phyloP scores from a whole-genome alignment of 2,329 filamentous ascomycete genomes.

The Stenocarpella maydis region DNA sequence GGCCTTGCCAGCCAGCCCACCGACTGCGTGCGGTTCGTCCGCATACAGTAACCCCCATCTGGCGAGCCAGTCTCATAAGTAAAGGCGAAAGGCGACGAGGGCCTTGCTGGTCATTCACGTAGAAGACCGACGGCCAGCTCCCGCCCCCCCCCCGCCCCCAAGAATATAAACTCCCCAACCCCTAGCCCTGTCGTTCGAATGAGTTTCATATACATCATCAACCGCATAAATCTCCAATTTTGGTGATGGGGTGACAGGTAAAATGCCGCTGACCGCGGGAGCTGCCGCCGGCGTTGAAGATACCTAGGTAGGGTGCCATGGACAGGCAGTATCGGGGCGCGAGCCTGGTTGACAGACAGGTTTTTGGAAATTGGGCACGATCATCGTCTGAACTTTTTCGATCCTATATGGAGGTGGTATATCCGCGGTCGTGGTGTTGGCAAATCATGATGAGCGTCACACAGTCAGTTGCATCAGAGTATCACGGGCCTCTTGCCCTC shows the following conservation, averaged over 20 bases:
- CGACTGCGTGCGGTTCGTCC: slow-evolving; percentile 2
- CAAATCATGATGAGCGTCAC: neutral
- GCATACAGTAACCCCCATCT: neutral
- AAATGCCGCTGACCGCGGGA: slow-evolving; percentile 5
- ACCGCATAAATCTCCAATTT: slow-evolving; percentile 2
- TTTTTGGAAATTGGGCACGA: neutral
- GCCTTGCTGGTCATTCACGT: neutral
- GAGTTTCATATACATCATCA: neutral
- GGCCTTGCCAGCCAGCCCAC: neutral
- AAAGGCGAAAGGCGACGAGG: neutral
- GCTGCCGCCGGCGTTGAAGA: slow-evolving; percentile 10
- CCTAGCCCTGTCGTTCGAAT: neutral
- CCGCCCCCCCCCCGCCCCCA: neutral
- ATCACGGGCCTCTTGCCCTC: neutral
- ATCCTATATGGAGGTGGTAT: neutral
- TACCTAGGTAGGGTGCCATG: slow-evolving; percentile 4
- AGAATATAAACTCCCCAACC: too few species aligned
- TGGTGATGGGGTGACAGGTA: neutral
- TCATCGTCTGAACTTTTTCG: slow-evolving; percentile 6
- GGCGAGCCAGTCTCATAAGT: neutral
- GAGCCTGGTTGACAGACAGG: neutral
- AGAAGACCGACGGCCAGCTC: neutral
- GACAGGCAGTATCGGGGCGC: neutral
- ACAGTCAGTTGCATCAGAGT: neutral
- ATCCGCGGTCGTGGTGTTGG: neutral